A percentile compares a stretch with the other conserved stretches of the same genome.
Evolutionary conservation across 495 filamentous ascomycete genomes (phyloP).

Genomic region (Podospora australis): DNA sequence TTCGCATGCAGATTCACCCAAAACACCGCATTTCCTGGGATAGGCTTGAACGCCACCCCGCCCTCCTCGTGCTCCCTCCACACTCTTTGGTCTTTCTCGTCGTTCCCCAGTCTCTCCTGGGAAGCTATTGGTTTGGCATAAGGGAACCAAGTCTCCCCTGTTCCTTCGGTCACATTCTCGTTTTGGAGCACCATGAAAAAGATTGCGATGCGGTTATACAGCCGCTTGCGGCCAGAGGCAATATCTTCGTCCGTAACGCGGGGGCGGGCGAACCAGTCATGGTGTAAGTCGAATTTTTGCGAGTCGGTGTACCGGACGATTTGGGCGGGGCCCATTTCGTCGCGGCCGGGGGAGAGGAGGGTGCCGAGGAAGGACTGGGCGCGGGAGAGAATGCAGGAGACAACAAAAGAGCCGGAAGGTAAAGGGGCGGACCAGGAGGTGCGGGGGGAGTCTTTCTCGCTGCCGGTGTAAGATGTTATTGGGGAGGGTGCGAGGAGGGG

Average conservation of each 20-base stretch:
- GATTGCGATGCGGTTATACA: conserved; percentile 37
- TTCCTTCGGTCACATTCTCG: conserved; percentile 22
- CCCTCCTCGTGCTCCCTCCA: conserved; percentile 37
- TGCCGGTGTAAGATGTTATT: conserved; percentile 24
- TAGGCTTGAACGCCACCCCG: conserved; percentile 40
- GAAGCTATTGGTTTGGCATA: conserved; percentile 16
- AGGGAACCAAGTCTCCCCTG: conserved; percentile 42
- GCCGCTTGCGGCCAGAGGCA: conserved; percentile 18
- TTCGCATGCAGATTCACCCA: conserved; percentile 43
- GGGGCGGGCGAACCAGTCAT: conserved; percentile 37
- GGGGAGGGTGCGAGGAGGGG: conserved; percentile 27
- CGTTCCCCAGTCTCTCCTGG: not conserved
- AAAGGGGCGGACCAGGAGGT: conserved; percentile 35
- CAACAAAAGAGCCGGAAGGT: conserved; percentile 21
- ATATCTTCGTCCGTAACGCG: conserved; percentile 20
- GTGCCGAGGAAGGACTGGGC: conserved; percentile 35
- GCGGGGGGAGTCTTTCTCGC: conserved; percentile 23
- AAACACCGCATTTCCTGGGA: conserved; percentile 43
- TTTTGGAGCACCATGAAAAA: conserved; percentile 35
- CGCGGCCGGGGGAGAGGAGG: conserved; percentile 26
- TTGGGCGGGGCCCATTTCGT: conserved; percentile 37
- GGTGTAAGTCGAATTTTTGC: conserved; percentile 37
- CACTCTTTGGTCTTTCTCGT: conserved; percentile 4
- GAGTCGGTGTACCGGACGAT: conserved; percentile 38
- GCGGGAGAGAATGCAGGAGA: conserved; percentile 32